A percentile compares a stretch with the other conserved stretches of the same genome.
phyloP scores from a whole-genome alignment of 2,329 filamentous ascomycete species.

The Leptographium radiaticola region DNA sequence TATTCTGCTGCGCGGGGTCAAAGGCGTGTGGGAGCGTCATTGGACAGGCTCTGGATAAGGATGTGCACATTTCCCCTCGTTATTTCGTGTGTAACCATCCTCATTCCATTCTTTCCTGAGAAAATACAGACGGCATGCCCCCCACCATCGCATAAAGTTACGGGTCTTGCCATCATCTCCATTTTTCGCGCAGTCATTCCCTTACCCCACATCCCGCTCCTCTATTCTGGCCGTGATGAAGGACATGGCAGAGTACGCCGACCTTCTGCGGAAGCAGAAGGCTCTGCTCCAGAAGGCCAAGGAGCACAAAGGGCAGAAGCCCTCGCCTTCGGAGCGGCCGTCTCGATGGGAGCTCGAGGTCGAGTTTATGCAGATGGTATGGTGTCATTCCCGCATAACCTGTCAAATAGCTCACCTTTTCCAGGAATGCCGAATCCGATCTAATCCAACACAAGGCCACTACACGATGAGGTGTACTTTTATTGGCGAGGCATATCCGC shows the following conservation, averaged over 20 bases:
- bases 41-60: too few species aligned
- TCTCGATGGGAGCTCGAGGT: constrained; percentile 32
- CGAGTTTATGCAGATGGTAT: not conserved
- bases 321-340: constrained; percentile 46
- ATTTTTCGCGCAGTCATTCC: too few species aligned
- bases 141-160: too few species aligned
- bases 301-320: constrained; percentile 2
- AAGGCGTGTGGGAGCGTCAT: too few species aligned
- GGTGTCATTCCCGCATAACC: not conserved
- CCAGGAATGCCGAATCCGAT: not conserved
- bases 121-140: too few species aligned
- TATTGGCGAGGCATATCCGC: constrained; percentile 7
- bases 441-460: fast-evolving
- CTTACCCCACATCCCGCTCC: too few species aligned
- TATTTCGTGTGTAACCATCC: too few species aligned
- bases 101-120: too few species aligned
- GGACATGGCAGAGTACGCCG: not conserved
- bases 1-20: too few species aligned
- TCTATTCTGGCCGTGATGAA: not conserved
- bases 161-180: too few species aligned
- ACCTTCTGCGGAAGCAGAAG: constrained; percentile 37
- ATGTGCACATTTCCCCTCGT: too few species aligned
- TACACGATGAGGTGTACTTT: not conserved
- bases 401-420: not conserved
- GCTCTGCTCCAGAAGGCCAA: constrained; percentile 46